Percentiles rank a stretch among this genome's conserved stretches.
Evolutionary conservation across 1,139 yeast genomes (phyloP).

Genomic region (Suhomyces maxii): DNA sequence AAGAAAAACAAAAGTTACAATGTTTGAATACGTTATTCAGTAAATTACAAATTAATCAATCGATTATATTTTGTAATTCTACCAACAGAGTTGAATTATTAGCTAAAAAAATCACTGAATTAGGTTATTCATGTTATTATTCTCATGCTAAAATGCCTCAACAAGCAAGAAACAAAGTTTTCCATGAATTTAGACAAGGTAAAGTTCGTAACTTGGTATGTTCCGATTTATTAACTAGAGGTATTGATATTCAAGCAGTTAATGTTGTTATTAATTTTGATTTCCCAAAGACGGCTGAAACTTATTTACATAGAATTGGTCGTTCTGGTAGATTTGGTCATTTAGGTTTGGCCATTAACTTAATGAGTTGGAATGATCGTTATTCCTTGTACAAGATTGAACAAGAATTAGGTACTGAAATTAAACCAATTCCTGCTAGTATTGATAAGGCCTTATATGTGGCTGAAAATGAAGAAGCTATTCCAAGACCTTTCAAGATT

Average conservation of each 20-base stretch:
- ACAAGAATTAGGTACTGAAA: conserved; percentile 96
- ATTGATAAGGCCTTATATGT: conserved; percentile 90
- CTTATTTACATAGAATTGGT: conserved; percentile 97
- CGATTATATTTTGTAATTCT: conserved; percentile 94
- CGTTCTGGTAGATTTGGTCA: conserved; percentile 99
- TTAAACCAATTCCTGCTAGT: conserved; percentile 89
- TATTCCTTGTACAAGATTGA: conserved; percentile 92
- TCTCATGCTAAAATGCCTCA: conserved; percentile 99
- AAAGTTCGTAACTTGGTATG: conserved; percentile 96
- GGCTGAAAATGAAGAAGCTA: conserved; percentile 71
- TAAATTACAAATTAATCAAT: conserved; percentile 91
- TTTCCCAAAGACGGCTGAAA: conserved; percentile 97
- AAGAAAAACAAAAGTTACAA: conserved; percentile 92
- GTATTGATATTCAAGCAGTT: conserved; percentile 98
- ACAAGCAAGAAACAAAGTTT: conserved; percentile 94
- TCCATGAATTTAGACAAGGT: conserved; percentile 98
- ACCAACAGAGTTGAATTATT: conserved; percentile 93
- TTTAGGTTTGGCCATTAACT: conserved; percentile 93
- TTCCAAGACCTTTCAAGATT: conserved; percentile 86
- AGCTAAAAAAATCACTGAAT: conserved; percentile 93
- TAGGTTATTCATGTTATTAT: conserved; percentile 95
- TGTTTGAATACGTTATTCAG: conserved; percentile 94
- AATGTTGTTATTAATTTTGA: conserved; percentile 97
- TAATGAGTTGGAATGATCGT: conserved; percentile 96
- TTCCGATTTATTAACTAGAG: conserved; percentile 94